Evolutionary conservation across 768 basidiomycete genomes (phyloP), one percentile per base, ranked within the genome.

Genomic region (Leucosporidium scottii): DNA sequence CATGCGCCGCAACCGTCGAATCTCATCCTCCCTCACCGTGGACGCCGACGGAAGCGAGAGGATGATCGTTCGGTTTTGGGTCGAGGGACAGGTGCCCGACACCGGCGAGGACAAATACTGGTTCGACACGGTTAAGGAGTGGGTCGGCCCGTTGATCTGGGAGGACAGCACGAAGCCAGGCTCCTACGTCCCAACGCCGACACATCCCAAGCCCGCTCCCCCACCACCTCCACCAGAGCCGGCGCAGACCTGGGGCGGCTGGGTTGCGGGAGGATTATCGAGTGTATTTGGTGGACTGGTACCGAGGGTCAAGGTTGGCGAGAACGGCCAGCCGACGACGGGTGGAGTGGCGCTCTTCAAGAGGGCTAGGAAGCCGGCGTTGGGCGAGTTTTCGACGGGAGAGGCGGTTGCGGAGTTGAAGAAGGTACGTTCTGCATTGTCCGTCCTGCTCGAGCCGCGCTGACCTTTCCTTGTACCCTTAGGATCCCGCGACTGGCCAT

Each of bases 321-420:
- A n/a, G 34, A 56, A 34, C 53, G 58, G 31, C 49, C 59, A 12
- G 59, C 49, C 2, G 9, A 23, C 34, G 10, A 23, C 39, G 25
- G 20, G 12, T 2, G 58, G 27, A 4, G 8, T 34, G 1, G 56
- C 67, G 1, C 28, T 72, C 36, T 72, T 72, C 62, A 61, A 59
- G 39, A 49, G 65, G 39, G 39, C 44, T 65, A 61, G 51, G 67
- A 69, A 70, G 28, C 72, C 72, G 23, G 44, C 30, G 30, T 4
- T 58, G 51, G 72, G 72, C 12, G 68, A 73, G 63, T 64, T 56
- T 36, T 31, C 34, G 17, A 49, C 59, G 17, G 72, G 63, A 25
- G 72, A 73, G 54, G 68, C 67, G 9, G 61, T 68, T n/a, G 72
- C 72, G 4, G 68, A 73, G 65, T 44, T 73, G 36, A 48, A 63